phyloP scores from a whole-genome alignment of 805 yeast species.

The Saturnispora besseyi region DNA sequence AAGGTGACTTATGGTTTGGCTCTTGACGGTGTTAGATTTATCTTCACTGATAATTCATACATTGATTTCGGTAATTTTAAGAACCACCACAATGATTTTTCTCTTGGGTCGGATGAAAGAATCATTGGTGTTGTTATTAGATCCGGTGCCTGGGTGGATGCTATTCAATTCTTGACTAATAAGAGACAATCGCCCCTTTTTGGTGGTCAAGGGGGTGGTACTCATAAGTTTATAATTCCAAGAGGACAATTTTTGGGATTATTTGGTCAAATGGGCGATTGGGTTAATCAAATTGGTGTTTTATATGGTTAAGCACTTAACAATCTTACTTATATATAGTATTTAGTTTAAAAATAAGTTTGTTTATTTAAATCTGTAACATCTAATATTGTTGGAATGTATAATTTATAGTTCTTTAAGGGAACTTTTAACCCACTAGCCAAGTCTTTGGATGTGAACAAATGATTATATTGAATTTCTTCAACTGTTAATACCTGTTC shows the following conservation, averaged over 20 bases:
- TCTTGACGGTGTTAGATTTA: slow-evolving; percentile 70
- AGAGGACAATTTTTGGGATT: slow-evolving; percentile 58
- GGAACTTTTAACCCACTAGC: slow-evolving; percentile 24
- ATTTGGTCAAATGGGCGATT: slow-evolving; percentile 55
- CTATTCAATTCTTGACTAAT: slow-evolving; percentile 60
- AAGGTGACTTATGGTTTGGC: slow-evolving; percentile 69
- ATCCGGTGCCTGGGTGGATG: slow-evolving; percentile 88
- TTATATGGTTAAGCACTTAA: slow-evolving; percentile 34
- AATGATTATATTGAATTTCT: slow-evolving; percentile 13
- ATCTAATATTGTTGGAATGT: slow-evolving; percentile 13
- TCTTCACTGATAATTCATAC: slow-evolving; percentile 21
- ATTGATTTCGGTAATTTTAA: slow-evolving; percentile 45
- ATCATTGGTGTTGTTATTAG: slow-evolving; percentile 55
- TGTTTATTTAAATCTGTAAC: not conserved
- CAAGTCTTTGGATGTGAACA: slow-evolving; percentile 17
- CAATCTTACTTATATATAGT: not conserved
- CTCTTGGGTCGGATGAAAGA: slow-evolving; percentile 47
- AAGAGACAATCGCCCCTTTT: slow-evolving; percentile 47
- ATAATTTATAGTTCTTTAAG: slow-evolving; percentile 12
- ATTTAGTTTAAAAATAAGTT: not conserved
- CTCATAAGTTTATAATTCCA: slow-evolving; percentile 56
- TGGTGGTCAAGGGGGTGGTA: slow-evolving; percentile 64
- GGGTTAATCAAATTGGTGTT: slow-evolving; percentile 73
- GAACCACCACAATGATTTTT: slow-evolving; percentile 44
- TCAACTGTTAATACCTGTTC: slow-evolving; percentile 13